phyloP scores from a whole-genome alignment of 805 yeast species.

The Pichia cabralensis region DNA sequence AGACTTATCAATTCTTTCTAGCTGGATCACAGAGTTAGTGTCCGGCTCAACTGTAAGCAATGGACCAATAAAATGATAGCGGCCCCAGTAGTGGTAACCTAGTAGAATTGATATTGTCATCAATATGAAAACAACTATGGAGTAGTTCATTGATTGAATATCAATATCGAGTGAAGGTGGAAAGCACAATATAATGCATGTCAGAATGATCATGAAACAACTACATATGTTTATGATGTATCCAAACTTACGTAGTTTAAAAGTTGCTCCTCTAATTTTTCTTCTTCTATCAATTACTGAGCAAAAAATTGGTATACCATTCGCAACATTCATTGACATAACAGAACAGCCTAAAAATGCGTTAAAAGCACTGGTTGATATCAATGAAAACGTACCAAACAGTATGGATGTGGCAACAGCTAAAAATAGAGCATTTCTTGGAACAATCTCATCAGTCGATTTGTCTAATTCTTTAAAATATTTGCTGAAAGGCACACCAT shows the following conservation, averaged over 20 bases:
- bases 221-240: constrained; percentile 53
- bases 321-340: constrained; percentile 61
- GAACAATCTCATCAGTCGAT: constrained; percentile 46
- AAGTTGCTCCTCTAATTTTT: constrained; percentile 58
- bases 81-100: constrained; percentile 53
- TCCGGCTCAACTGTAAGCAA: constrained; percentile 26
- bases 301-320: constrained; percentile 65
- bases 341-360: constrained; percentile 83
- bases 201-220: constrained; percentile 48
- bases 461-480: constrained; percentile 58
- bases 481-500: constrained; percentile 58
- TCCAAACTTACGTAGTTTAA: constrained; percentile 53
- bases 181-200: constrained; percentile 53
- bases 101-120: constrained; percentile 40
- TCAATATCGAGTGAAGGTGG: constrained; percentile 57
- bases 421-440: constrained; percentile 57
- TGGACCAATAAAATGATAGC: constrained; percentile 54
- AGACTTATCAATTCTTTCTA: too few relatives aligned
- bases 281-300: constrained; percentile 48
- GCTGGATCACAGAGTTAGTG: too few relatives aligned
- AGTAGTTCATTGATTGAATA: constrained; percentile 46
- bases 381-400: constrained; percentile 54
- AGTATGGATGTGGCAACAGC: constrained; percentile 53
- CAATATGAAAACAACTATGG: constrained; percentile 48
- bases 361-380: constrained; percentile 68